Conservation (phyloP, 73 alveolate genomes). For the Breviolum minutum region DNA sequence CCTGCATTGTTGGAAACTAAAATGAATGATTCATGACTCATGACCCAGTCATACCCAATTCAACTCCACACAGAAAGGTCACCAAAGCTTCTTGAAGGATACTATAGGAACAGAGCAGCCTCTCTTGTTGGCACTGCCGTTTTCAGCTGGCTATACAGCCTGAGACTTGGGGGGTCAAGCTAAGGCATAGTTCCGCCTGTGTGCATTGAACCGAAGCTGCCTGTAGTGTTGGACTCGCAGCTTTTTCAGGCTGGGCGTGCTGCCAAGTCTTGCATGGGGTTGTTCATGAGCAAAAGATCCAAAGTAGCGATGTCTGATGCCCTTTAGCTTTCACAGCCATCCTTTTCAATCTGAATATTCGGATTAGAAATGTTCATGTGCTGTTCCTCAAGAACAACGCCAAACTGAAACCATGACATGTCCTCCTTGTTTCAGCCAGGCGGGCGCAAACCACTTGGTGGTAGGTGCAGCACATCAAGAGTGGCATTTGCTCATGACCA, state of each 20-base stretch:
- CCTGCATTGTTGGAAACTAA: too few species aligned
- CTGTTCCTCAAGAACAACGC: too few species aligned
- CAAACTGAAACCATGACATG: background rate
- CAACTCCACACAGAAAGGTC: background rate
- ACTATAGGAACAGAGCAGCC: too few species aligned
- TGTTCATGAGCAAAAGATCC: background rate
- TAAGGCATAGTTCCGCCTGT: conserved; percentile 69
- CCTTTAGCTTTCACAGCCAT: too few species aligned
- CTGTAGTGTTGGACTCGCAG: conserved; percentile 39
- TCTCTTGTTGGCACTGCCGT: too few species aligned
- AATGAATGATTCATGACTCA: too few species aligned
- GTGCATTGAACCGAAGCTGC: conserved; percentile 72
- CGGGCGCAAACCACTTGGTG: conserved; percentile 21
- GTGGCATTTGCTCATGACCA: conserved; percentile 46
- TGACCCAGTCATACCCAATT: too few species aligned
- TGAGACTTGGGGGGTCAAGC: too few species aligned
- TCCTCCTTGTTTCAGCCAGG: background rate
- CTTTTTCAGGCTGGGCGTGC: conserved; percentile 33
- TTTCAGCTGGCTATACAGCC: too few species aligned
- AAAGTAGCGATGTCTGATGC: too few species aligned
- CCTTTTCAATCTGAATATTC: background rate
- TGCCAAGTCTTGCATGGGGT: background rate
- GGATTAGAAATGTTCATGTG: too few species aligned
- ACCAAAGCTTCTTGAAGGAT: background rate
- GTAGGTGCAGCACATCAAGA: conserved; percentile 67